A percentile compares a stretch with the other conserved stretches of the same genome.
Conservation (phyloP, 2,329 filamentous ascomycete genomes). For the Fusarium pseudocircinatum region DNA sequence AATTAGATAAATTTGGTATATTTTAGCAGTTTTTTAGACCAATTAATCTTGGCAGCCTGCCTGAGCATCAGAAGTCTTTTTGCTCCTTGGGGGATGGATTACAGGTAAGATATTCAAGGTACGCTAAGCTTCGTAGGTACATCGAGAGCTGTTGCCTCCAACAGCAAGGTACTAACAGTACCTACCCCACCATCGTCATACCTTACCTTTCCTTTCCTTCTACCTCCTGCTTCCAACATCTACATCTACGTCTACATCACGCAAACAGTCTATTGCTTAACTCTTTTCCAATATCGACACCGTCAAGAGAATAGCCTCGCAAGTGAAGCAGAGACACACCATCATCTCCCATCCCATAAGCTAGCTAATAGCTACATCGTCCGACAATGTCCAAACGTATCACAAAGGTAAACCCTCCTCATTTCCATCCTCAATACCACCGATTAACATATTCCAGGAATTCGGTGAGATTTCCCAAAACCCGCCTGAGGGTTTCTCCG, state of each 20-base stretch:
- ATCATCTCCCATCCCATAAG: neutral
- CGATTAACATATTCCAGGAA: conserved; percentile 54
- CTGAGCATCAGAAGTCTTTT: neutral
- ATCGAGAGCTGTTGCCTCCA: conserved; percentile 1
- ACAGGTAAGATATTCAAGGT: neutral
- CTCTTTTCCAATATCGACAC: neutral
- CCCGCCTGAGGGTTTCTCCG: conserved; percentile 58
- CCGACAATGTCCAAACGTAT: conserved; percentile 57
- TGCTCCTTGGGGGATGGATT: neutral
- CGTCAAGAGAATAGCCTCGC: neutral
- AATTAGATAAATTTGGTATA: neutral
- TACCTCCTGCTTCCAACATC: conserved; percentile 9
- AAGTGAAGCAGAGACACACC: neutral
- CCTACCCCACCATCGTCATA: conserved; percentile 40
- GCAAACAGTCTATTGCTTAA: neutral
- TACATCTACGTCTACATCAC: neutral
- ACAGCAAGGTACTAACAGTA: neutral
- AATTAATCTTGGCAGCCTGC: neutral
- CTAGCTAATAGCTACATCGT: neutral
- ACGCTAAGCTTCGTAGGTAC: neutral
- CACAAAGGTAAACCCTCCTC: conserved; percentile 49
- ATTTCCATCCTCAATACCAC: neutral
- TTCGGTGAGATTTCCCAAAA: conserved; percentile 59
- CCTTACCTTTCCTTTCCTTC: conserved; percentile 14
- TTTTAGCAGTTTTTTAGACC: no score